Base-by-base conservation (phyloP, 257 asterid genomes). In the Fraxinus americana region DNA sequence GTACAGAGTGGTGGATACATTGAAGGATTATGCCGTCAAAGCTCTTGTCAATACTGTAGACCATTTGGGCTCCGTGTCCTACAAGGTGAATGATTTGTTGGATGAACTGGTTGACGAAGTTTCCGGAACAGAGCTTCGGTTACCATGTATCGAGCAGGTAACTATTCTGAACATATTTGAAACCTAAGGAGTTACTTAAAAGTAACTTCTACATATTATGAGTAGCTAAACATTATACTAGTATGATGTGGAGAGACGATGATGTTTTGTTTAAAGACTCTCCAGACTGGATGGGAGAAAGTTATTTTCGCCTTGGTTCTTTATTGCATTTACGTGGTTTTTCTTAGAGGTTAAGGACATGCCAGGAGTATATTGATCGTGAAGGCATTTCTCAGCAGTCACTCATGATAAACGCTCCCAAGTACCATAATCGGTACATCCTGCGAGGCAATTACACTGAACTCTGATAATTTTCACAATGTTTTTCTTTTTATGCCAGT, bases 51-150 rank as follows among this genome's bases (percentile, higher is more conserved):
- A 84, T 66, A 92, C 96, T 17, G 95, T 94, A 73, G 98, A 94
- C 71, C 98, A 94, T 77, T 75, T 94, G 89, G 98, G 98, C 16
- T 89, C 95, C 32, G 90, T 90, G 78, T 91, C 98, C 67, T 91
- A 83, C 70, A 94, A 89, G 77, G 89, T 94, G 79, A 84, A 82
- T 79, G 86, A 78, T 67, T 92, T 90, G 84, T 86, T 94, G 87
- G 95, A 89, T 79, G 91, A 86, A 83, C 90, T 88, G 71, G 85
- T 89, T 73, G 71, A 83, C 75, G 91, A 90, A 75, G 82, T 92
- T 84, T 82, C 91, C 5, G 70, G 81, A n/a, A 81, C 97, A n/a
- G 84, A 32, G 76, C 83, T 81, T 45, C 84, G 82, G 25, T 78
- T 92, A 43, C 87, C 90, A 70, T 72, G 86, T 85, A 80, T 94